Conservation (phyloP, 148 eudicot genomes). For the Talinum fruticosum region DNA sequence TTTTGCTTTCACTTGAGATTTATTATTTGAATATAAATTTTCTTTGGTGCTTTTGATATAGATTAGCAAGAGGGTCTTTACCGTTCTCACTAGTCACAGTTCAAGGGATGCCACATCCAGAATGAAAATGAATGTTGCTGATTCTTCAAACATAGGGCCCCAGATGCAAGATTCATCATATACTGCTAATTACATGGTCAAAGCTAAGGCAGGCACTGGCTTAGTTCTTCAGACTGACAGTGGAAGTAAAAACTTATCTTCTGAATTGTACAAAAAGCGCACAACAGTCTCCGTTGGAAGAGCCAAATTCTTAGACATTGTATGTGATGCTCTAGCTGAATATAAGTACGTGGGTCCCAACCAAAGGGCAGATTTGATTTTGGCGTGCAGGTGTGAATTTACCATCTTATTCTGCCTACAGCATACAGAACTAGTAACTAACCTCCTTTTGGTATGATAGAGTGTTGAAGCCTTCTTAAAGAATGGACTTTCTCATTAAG, state of each 20-base stretch:
- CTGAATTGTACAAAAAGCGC: constrained; percentile 78
- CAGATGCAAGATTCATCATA: constrained; percentile 25
- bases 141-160: constrained; percentile 12
- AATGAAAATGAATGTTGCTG: constrained; percentile 25
- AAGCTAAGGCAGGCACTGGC: constrained; percentile 29
- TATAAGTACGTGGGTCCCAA: constrained; percentile 88
- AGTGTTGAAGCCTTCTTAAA: background rate
- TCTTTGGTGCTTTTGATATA: constrained; percentile 21
- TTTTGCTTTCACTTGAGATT: background rate
- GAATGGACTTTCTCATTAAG: background rate
- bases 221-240: constrained; percentile 36
- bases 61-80: constrained; percentile 92
- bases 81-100: constrained; percentile 57
- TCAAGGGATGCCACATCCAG: constrained; percentile 39
- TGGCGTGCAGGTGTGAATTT: constrained; percentile 94
- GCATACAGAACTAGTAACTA: background rate
- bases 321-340: constrained; percentile 76
- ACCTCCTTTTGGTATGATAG: background rate
- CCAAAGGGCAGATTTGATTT: constrained; percentile 85
- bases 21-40: background rate
- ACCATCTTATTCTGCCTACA: background rate
- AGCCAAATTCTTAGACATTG: constrained; percentile 68
- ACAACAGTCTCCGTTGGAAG: constrained; percentile 71
- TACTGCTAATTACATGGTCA: constrained; percentile 27
- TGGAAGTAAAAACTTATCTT: constrained; percentile 49